phyloP scores from a whole-genome alignment of 805 yeast genomes.

The Metschnikowia cubensis region DNA sequence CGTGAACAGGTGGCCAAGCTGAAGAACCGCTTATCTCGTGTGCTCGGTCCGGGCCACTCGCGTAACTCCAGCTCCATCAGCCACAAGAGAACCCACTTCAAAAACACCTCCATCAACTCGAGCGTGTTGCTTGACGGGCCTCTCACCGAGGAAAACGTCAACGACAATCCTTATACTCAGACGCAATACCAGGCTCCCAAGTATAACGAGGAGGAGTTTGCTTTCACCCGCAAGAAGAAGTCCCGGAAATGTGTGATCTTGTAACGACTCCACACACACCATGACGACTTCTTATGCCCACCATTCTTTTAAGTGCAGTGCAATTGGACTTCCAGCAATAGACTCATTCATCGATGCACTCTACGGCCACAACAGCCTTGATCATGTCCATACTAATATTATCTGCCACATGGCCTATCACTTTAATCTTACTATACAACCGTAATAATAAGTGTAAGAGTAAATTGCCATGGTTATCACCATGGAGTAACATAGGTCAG shows the following conservation, averaged over 20 bases:
- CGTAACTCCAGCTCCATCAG: conserved; percentile 17
- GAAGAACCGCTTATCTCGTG: conserved; percentile 33
- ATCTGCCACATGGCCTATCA: too few relatives aligned
- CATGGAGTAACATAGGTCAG: too few relatives aligned
- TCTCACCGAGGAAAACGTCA: conserved; percentile 33
- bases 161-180: conserved; percentile 34
- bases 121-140: conserved; percentile 38
- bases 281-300: not conserved
- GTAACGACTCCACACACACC: conserved; percentile 9
- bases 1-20: conserved; percentile 36
- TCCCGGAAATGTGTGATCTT: conserved; percentile 33
- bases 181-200: conserved; percentile 14
- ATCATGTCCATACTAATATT: too few relatives aligned
- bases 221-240: conserved; percentile 33
- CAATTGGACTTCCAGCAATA: not conserved
- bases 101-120: conserved; percentile 35
- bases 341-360: not conserved
- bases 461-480: too few relatives aligned
- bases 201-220: conserved; percentile 41
- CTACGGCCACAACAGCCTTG: not conserved
- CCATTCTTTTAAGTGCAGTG: too few relatives aligned
- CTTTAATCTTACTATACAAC: too few relatives aligned
- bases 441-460: too few relatives aligned
- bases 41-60: conserved; percentile 22
- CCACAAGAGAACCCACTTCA: conserved; percentile 33